phyloP scores from a whole-genome alignment of 2,329 filamentous ascomycete genomes.

The Diaporthe ampelina region DNA sequence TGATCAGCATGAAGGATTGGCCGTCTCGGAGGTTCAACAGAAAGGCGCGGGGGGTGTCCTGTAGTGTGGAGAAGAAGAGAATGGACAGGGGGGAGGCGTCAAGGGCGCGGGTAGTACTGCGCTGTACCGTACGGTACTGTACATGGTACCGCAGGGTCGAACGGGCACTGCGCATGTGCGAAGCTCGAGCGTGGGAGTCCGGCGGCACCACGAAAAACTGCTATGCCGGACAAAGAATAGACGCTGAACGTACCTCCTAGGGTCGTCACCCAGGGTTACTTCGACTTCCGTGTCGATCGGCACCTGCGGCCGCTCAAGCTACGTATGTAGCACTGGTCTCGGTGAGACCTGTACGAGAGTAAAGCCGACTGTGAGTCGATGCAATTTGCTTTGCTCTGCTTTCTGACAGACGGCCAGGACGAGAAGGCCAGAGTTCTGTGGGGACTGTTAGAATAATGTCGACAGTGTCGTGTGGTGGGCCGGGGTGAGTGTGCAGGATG shows the following conservation, averaged over 20 bases:
- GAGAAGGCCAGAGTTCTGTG: constrained; percentile 6
- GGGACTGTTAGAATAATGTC: constrained; percentile 15
- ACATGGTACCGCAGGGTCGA: constrained; percentile 26
- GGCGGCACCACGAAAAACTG: constrained; percentile 22
- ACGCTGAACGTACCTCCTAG: constrained; percentile 35
- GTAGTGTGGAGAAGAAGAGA: constrained; percentile 36
- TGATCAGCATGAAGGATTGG: constrained; percentile 40
- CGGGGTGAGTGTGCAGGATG: background rate
- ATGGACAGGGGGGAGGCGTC: constrained; percentile 29
- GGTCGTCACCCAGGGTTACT: constrained; percentile 35
- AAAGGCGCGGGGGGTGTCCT: constrained; percentile 31
- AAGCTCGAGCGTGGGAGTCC: constrained; percentile 16
- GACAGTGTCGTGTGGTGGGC: background rate
- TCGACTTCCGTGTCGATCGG: constrained; percentile 39
- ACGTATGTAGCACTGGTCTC: constrained; percentile 29
- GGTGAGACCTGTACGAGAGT: constrained; percentile 40
- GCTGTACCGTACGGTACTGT: constrained; percentile 17
- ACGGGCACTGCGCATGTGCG: constrained; percentile 5
- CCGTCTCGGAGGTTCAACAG: constrained; percentile 35
- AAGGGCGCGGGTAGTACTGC: constrained; percentile 31
- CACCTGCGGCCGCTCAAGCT: constrained; percentile 40
- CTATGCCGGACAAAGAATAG: constrained; percentile 36
- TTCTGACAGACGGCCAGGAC: background rate
- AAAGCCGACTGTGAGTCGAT: constrained; percentile 39
- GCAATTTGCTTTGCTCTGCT: constrained; percentile 20